phyloP scores from a whole-genome alignment of 805 yeast genomes.

The Candida ovalis region DNA sequence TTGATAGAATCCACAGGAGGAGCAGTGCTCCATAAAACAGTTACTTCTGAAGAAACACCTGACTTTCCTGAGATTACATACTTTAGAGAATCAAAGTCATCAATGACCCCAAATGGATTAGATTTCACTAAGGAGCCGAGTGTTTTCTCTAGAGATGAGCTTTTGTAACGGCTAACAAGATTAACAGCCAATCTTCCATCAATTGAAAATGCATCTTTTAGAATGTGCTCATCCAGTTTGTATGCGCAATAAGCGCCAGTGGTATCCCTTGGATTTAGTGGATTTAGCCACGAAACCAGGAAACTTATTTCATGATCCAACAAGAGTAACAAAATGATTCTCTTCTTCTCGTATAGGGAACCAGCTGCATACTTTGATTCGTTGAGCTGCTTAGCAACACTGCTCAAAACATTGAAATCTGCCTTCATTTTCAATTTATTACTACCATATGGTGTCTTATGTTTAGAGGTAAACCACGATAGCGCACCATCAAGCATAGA shows the following conservation, averaged over 20 bases:
- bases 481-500: slow-evolving; percentile 63
- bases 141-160: slow-evolving; percentile 35
- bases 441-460: slow-evolving; percentile 80
- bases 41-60: slow-evolving; percentile 11
- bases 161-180: slow-evolving; percentile 55
- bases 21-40: slow-evolving; percentile 64
- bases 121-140: slow-evolving; percentile 44
- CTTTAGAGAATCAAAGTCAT: slow-evolving; percentile 56
- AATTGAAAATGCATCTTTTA: slow-evolving; percentile 56
- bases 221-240: slow-evolving; percentile 37
- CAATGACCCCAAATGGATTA: slow-evolving; percentile 57
- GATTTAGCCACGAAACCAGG: slow-evolving; percentile 74
- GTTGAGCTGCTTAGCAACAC: slow-evolving; percentile 38
- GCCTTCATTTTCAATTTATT: slow-evolving; percentile 67
- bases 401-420: slow-evolving; percentile 58
- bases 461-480: slow-evolving; percentile 68
- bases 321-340: slow-evolving; percentile 54
- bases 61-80: slow-evolving; percentile 37
- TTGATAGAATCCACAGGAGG: slow-evolving; percentile 84
- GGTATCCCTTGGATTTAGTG: slow-evolving; percentile 43
- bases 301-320: slow-evolving; percentile 72
- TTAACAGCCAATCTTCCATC: slow-evolving; percentile 73
- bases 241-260: slow-evolving; percentile 34
- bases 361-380: slow-evolving; percentile 20
- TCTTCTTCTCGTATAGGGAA: slow-evolving; percentile 42